These are phyloP conservation scores for Phialocephala subalpina DNA, from an alignment of 2,329 filamentous ascomycete species.

Conservation along the genomic window DNA sequence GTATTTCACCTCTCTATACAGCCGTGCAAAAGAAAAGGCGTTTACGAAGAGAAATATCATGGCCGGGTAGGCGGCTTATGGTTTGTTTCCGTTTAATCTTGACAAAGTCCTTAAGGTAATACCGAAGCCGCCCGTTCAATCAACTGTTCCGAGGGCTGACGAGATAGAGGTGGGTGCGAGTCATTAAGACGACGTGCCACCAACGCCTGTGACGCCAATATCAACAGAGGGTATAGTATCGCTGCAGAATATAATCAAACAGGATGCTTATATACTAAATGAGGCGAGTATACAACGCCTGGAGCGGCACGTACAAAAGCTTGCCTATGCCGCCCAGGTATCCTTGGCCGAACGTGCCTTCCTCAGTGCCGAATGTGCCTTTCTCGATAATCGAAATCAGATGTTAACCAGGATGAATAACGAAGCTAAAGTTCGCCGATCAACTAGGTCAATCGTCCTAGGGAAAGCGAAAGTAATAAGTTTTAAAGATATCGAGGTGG, in stretches of 20 bases:
- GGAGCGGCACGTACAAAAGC: slow-evolving; percentile 37
- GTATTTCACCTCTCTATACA: slow-evolving; percentile 34
- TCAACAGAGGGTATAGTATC: slow-evolving; percentile 29
- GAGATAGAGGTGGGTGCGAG: slow-evolving; percentile 14
- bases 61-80: slow-evolving; percentile 35
- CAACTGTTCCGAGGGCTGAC: slow-evolving; percentile 14
- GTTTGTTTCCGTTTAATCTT: slow-evolving; percentile 27
- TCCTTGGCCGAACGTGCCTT: no score
- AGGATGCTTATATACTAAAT: slow-evolving; percentile 34
- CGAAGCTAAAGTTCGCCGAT: slow-evolving; percentile 32
- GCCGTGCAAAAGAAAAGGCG: slow-evolving; percentile 29
- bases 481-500: slow-evolving; percentile 44
- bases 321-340: slow-evolving; percentile 38
- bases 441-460: slow-evolving; percentile 27
- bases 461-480: slow-evolving; percentile 36
- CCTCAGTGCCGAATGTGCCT: no score
- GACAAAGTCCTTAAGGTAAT: slow-evolving; percentile 26
- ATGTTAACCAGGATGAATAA: slow-evolving; percentile 30
- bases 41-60: slow-evolving; percentile 42
- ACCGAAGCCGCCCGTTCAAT: slow-evolving; percentile 19
- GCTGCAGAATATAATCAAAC: slow-evolving; percentile 36
- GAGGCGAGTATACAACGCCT: slow-evolving; percentile 32
- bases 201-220: slow-evolving; percentile 29
- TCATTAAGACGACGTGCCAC: slow-evolving; percentile 24
- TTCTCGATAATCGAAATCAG: slow-evolving; percentile 41